These are phyloP conservation scores for Microascus cirrosus DNA, from an alignment of 2,329 filamentous ascomycete genomes.

Conservation along the genomic window DNA sequence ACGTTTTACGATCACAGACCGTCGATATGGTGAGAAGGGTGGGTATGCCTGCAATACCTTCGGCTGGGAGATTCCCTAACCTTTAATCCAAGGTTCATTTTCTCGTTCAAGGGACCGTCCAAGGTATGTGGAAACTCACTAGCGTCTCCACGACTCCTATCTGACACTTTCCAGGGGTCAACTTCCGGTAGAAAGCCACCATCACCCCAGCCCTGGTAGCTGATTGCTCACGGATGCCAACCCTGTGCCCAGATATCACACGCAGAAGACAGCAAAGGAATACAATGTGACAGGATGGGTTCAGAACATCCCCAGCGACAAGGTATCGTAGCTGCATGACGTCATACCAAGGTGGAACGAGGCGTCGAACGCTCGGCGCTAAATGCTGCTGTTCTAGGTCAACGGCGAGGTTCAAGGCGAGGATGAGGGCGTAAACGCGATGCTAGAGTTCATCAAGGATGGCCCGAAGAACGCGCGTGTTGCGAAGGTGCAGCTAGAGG, in stretches of 20 bases:
- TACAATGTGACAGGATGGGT: constrained; percentile 50
- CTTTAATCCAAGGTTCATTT: constrained; percentile 40
- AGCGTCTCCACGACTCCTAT: neutral
- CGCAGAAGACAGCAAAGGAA: constrained; percentile 37
- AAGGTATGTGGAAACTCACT: constrained; percentile 38
- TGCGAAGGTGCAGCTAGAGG: constrained; percentile 58
- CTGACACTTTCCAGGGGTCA: constrained; percentile 31
- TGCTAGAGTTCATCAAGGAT: constrained; percentile 63
- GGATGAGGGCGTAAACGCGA: constrained; percentile 50
- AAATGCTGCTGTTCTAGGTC: constrained; percentile 46
- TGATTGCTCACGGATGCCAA: neutral
- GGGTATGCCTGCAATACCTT: constrained; percentile 2
- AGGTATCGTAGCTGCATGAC: constrained; percentile 25
- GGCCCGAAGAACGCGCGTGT: constrained; percentile 67
- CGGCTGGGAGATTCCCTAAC: neutral
- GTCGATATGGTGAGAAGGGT: constrained; percentile 23
- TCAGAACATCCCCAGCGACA: constrained; percentile 44
- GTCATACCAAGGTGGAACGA: neutral
- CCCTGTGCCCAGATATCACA: constrained; percentile 34
- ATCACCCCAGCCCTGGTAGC: neutral
- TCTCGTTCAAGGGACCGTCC: constrained; percentile 54
- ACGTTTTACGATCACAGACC: neutral
- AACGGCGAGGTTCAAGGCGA: constrained; percentile 80
- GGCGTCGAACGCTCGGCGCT: neutral
- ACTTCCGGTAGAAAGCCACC: constrained; percentile 32